Evolutionary conservation across 768 basidiomycete species (phyloP), one percentile per base, ranked within the genome.

Genomic region (Boletus pseudo-olivaceus): DNA sequence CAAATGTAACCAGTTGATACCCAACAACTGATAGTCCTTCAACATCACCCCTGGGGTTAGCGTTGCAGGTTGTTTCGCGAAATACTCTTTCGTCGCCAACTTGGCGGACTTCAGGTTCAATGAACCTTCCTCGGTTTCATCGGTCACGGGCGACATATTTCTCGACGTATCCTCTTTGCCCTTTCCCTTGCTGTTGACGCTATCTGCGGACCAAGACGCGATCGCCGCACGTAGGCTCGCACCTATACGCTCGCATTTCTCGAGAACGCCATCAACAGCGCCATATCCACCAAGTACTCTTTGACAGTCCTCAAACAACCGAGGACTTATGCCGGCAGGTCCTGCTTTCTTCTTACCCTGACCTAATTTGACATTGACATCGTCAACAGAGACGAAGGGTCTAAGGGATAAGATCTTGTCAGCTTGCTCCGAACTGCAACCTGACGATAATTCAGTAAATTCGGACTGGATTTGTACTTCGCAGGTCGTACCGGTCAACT

Each of bases 21-120:
- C 97, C 53, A 98, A 78, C 54, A 98, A 76, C 71, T 99, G 96
- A 70, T 99, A 99, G 62, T 96, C 95, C 76, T 99, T 99, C 64
- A 99, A 76, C 63, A 76, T 78, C 54, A 95, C 84, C 43, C 79
- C 81, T 30, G 83, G 73, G 39, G 82, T 76, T 9, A 97, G 72
- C 30, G 81, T 69, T 12, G 78, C 72, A 9, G 97, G 97, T 62
- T 97, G 94, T 35, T 73, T 70, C 42, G 81, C 75, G 59, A 98
- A 77, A 68, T 88, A 97, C 58, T 85, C 85, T 51, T 78, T 76
- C 32, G 79, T 65, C 46, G 72, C 61, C 17, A 73, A 62, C 37
- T 73, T 69, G 56, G 87, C 64, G 2, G 81, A 73, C 32, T 75
- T 72, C 32, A 92, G 66, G 63, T 74, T 81, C 51, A 90, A 64